phyloP scores from a whole-genome alignment of 2,329 filamentous ascomycete genomes.

The Escovopsis weberi region DNA sequence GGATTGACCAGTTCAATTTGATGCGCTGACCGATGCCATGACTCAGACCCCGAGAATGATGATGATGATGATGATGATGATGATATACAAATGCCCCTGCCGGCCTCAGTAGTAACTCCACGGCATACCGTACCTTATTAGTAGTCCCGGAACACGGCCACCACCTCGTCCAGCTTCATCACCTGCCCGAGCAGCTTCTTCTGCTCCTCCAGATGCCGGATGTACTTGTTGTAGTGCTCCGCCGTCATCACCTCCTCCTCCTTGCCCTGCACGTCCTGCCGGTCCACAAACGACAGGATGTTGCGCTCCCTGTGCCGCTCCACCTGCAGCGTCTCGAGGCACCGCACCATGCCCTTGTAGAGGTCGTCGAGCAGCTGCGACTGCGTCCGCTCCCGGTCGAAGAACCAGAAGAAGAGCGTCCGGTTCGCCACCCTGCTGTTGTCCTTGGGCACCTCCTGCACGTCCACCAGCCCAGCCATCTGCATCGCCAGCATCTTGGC shows the following conservation, averaged over 20 bases:
- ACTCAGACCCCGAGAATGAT: too few species aligned
- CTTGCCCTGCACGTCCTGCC: conserved; percentile 72
- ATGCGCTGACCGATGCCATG: too few species aligned
- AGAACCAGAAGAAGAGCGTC: conserved; percentile 86
- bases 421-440: conserved; percentile 66
- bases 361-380: conserved; percentile 61
- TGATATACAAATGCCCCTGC: too few species aligned
- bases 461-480: conserved; percentile 70
- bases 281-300: conserved; percentile 67
- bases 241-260: conserved; percentile 67
- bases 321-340: conserved; percentile 63
- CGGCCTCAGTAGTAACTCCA: too few species aligned
- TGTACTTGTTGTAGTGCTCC: conserved; percentile 53
- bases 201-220: conserved; percentile 46
- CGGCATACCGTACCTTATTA: conserved; percentile 24
- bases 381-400: conserved; percentile 60
- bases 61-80: too few species aligned
- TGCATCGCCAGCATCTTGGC: conserved; percentile 76
- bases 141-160: conserved; percentile 70
- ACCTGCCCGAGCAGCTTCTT: conserved; percentile 68
- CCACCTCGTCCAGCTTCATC: conserved; percentile 67
- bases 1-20: too few species aligned
- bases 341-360: conserved; percentile 82
- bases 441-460: conserved; percentile 89
- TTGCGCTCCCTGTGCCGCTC: conserved; percentile 59